Conservation (phyloP, 1,139 yeast genomes). For the Scheffersomyces stambukii region DNA sequence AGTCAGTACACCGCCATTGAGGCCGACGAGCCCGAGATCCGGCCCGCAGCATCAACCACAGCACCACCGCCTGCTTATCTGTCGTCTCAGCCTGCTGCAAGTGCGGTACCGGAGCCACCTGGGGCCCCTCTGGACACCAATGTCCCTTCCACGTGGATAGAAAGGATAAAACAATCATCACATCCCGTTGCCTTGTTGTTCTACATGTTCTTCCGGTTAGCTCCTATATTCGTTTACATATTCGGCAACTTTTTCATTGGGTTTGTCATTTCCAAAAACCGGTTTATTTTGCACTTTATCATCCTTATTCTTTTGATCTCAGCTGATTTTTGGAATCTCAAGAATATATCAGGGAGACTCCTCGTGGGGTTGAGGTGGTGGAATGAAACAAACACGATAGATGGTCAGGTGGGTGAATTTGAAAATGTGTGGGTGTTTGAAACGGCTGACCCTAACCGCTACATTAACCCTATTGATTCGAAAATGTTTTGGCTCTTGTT, state of each 20-base stretch:
- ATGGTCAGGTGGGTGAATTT: conserved; percentile 46
- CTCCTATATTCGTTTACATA: conserved; percentile 62
- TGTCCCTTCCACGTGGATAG: conserved; percentile 16
- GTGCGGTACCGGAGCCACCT: conserved; percentile 1
- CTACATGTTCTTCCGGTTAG: conserved; percentile 58
- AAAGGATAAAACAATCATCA: conserved; percentile 53
- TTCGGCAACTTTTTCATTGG: conserved; percentile 64
- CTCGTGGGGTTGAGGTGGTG: conserved; percentile 95
- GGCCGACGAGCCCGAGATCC: conserved; percentile 25
- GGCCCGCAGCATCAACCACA: conserved; percentile 1
- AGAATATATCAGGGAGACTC: conserved; percentile 84
- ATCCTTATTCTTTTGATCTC: conserved; percentile 69
- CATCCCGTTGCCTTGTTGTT: conserved; percentile 75
- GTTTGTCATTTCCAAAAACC: conserved; percentile 37
- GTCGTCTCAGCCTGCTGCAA: conserved; percentile 1
- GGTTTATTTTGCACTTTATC: conserved; percentile 75
- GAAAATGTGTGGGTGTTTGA: conserved; percentile 88
- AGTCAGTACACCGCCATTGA: conserved; percentile 25
- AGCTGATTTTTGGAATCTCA: conserved; percentile 91
- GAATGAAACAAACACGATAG: conserved; percentile 57
- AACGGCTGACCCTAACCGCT: conserved; percentile 75
- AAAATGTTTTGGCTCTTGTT: conserved; percentile 81
- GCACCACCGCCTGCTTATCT: conserved; percentile 3
- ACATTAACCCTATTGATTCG: conserved; percentile 88
- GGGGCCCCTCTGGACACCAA: conserved; percentile 1